Percentiles rank a stretch among this genome's conserved stretches.
These are phyloP conservation scores for Cryphonectria radicalis DNA, from an alignment of 2,329 filamentous ascomycete genomes.

Conservation along the genomic window DNA sequence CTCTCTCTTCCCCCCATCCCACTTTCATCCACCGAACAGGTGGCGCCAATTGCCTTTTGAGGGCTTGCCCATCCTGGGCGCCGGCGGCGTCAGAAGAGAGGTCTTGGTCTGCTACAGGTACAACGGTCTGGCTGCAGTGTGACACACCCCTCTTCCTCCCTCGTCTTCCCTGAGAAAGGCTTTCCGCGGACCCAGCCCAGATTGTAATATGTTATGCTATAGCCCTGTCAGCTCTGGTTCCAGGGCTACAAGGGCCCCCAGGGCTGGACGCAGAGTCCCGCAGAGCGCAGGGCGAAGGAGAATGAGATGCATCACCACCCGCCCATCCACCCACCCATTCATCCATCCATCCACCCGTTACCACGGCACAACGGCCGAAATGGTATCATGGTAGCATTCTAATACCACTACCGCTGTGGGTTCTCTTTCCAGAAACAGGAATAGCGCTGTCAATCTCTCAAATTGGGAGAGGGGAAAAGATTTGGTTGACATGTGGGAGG, in stretches of 20 bases:
- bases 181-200: constrained; percentile 3
- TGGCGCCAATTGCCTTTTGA: not conserved
- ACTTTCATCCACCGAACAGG: not conserved
- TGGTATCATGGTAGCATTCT: not conserved
- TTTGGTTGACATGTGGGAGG: constrained; percentile 3
- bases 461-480: not conserved
- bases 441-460: constrained; percentile 3
- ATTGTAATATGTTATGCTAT: not conserved
- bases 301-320: not conserved
- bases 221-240: not conserved
- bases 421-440: not conserved
- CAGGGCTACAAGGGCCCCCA: too few relatives aligned
- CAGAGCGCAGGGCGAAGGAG: too few relatives aligned
- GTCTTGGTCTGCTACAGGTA: not conserved
- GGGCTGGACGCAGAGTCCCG: not conserved
- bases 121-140: constrained; percentile 13
- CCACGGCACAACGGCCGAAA: not conserved
- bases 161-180: not conserved
- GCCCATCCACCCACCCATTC: not conserved
- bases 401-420: not conserved
- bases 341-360: not conserved
- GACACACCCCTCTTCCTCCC: not conserved
- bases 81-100: not conserved
- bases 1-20: not conserved
- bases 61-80: not conserved